phyloP scores from a whole-genome alignment of 1,284 basidiomycete species.

The Sanghuangporus weigelae region DNA sequence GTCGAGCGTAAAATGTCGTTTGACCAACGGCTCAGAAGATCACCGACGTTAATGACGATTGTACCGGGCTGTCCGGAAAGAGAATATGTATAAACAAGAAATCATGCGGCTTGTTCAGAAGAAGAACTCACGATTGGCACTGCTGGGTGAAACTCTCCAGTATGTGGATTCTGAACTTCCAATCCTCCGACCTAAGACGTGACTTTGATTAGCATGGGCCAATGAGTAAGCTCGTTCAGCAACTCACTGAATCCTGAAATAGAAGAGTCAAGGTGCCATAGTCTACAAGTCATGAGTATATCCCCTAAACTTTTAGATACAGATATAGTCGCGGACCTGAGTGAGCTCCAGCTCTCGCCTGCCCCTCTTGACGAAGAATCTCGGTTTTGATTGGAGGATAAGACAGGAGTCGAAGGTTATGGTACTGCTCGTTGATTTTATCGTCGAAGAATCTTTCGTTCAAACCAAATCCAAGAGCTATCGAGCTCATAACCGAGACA shows the following conservation, averaged over 20 bases:
- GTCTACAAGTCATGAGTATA: slow-evolving; percentile 36
- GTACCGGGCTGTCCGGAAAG: slow-evolving; percentile 53
- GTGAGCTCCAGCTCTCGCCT: slow-evolving; percentile 77
- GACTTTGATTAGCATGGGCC: background rate
- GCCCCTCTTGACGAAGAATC: slow-evolving; percentile 56
- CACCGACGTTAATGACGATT: slow-evolving; percentile 81
- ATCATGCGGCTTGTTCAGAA: background rate
- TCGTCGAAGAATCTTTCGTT: slow-evolving; percentile 69
- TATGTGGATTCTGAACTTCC: slow-evolving; percentile 77
- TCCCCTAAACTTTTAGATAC: background rate
- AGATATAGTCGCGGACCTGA: slow-evolving; percentile 42
- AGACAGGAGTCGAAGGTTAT: slow-evolving; percentile 70
- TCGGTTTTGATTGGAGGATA: slow-evolving; percentile 66
- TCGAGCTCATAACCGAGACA: slow-evolving; percentile 69
- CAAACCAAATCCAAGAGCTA: slow-evolving; percentile 73
- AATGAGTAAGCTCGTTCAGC: background rate
- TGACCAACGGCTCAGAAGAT: slow-evolving; percentile 79
- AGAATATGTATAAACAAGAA: slow-evolving; percentile 11
- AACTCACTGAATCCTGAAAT: slow-evolving; percentile 69
- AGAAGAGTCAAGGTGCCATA: slow-evolving; percentile 82
- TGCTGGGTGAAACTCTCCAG: slow-evolving; percentile 64
- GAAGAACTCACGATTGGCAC: slow-evolving; percentile 58
- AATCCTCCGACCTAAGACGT: slow-evolving; percentile 65
- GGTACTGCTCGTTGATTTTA: slow-evolving; percentile 68
- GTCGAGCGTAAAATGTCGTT: slow-evolving; percentile 78